Conservation (phyloP, 179 eudicot species). For the Beta corolliflora region DNA sequence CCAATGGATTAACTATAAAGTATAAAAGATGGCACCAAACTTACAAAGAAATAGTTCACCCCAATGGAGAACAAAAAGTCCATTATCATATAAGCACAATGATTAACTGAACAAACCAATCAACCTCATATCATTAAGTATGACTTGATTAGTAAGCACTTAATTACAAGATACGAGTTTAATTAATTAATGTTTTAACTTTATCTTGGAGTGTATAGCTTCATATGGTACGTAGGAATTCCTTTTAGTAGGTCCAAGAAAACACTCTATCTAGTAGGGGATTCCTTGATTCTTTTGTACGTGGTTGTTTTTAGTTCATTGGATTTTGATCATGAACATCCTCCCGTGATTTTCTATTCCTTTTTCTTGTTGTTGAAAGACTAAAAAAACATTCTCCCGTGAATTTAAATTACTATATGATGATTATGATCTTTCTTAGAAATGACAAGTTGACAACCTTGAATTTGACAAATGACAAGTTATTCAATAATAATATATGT, state of each 20-base stretch:
- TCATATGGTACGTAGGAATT: slow-evolving; percentile 1
- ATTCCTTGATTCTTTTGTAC: slow-evolving; percentile 1
- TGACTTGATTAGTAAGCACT: neutral
- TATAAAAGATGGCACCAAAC: slow-evolving; percentile 6
- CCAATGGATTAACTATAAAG: neutral
- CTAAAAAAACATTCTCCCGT: neutral
- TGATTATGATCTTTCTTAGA: neutral
- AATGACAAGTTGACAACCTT: slow-evolving; percentile 9
- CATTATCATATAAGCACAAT: slow-evolving; percentile 6
- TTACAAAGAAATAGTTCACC: slow-evolving; percentile 16
- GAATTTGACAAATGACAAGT: slow-evolving; percentile 11
- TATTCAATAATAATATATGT: neutral
- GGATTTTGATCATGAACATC: neutral
- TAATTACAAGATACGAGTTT: neutral
- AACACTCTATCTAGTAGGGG: neutral
- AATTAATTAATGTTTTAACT: neutral
- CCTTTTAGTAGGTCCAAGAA: slow-evolving; percentile 11
- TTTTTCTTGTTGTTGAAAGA: neutral
- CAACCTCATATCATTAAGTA: neutral
- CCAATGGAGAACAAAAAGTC: neutral
- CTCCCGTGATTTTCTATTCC: neutral
- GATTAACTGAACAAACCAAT: neutral
- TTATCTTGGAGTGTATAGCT: neutral
- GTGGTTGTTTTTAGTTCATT: neutral
- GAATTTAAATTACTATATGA: neutral